Percentiles rank a stretch among this genome's conserved stretches.
These are phyloP conservation scores for Craterostigma plantagineum DNA, from an alignment of 257 asterid genomes.

Conservation along the genomic window DNA sequence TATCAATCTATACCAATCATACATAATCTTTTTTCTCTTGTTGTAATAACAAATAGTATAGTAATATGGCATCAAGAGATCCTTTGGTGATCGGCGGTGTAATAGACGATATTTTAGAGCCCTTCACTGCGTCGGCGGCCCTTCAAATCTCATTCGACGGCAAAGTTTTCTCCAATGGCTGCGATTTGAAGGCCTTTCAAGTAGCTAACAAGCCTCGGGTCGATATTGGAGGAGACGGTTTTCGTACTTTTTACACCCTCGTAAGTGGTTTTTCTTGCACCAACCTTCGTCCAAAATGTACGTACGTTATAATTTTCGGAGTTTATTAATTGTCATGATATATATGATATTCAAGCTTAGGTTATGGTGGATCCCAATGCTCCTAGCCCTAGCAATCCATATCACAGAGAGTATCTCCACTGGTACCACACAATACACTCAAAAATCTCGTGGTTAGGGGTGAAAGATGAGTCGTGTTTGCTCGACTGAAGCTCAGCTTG, in stretches of 20 bases:
- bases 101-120: conserved; percentile 1
- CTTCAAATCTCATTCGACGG: not conserved
- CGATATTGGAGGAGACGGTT: conserved; percentile 2
- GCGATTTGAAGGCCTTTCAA: conserved; percentile 1
- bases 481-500: too few species aligned
- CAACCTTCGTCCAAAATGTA: too few species aligned
- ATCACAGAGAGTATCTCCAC: conserved; percentile 4
- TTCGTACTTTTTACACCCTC: conserved; percentile 2
- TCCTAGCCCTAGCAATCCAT: conserved; percentile 5
- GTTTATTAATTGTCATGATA: too few species aligned
- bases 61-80: conserved; percentile 3
- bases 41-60: too few species aligned
- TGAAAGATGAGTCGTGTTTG: too few species aligned
- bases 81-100: not conserved
- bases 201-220: not conserved
- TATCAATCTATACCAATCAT: too few species aligned
- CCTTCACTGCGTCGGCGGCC: not conserved
- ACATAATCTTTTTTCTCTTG: too few species aligned
- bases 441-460: too few species aligned
- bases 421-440: not conserved
- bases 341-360: not conserved
- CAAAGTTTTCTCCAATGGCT: not conserved
- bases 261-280: conserved; percentile 1
- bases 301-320: too few species aligned
- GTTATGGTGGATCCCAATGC: conserved; percentile 4